Conservation (phyloP, 2,329 filamentous ascomycete species). For the Colletotrichum karsti region DNA sequence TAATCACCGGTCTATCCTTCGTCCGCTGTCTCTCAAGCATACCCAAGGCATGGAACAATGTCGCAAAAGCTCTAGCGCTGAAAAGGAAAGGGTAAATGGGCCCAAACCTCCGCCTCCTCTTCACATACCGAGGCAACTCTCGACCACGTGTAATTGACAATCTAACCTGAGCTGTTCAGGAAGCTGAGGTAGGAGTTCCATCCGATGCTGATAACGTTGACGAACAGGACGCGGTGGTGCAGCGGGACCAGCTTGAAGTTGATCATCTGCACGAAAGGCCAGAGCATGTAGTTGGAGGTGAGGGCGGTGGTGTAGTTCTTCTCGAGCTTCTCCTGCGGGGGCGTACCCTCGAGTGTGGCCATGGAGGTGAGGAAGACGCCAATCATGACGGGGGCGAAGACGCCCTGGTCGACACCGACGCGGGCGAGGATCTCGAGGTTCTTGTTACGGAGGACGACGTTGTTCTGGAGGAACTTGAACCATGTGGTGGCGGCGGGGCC, state of each 20-base stretch:
- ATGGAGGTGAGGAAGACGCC: constrained; percentile 84
- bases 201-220: constrained; percentile 79
- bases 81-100: not conserved
- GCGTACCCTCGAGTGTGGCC: constrained; percentile 79
- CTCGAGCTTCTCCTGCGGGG: constrained; percentile 71
- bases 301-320: constrained; percentile 77
- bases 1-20: constrained; percentile 4
- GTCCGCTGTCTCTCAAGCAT: not conserved
- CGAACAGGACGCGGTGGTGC: constrained; percentile 83
- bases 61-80: not conserved
- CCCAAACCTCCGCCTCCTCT: not conserved
- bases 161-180: constrained; percentile 57
- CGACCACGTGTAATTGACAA: rapidly evolving
- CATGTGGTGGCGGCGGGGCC: constrained; percentile 88
- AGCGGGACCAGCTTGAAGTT: constrained; percentile 91
- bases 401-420: constrained; percentile 80
- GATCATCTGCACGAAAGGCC: constrained; percentile 84
- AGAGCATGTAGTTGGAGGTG: constrained; percentile 86
- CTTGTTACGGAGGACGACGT: constrained; percentile 69
- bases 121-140: not conserved
- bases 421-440: constrained; percentile 81
- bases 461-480: constrained; percentile 81
- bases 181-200: constrained; percentile 74
- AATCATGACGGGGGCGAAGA: constrained; percentile 88
- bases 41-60: not conserved